Base-by-base conservation (phyloP, 2,329 filamentous ascomycete species). In the Aphanocladium album region DNA sequence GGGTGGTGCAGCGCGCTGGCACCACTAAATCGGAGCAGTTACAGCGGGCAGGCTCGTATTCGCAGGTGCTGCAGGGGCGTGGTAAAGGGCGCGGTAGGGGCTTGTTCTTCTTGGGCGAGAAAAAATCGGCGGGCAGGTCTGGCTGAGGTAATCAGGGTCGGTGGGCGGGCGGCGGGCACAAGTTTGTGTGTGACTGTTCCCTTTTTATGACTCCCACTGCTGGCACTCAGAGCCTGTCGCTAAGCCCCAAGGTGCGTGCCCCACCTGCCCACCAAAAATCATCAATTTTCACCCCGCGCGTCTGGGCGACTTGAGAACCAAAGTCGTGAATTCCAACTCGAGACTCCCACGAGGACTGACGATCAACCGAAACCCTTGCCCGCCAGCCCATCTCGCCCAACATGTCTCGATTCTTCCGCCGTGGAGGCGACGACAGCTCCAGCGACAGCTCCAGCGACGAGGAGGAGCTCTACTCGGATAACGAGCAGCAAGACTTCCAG, bases 321-420 rank as follows among this genome's bases (percentile, higher is more conserved):
- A 60, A 60, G 49, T 46, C 57, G 49, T 53, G 57, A 53, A 43
- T 35, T 46, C 12, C n/a, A 53, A 39, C 27, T 60, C 49, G 57
- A 60, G 57, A 60, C n/a, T 59, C 33, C 17, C 39, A 21, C 47
- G 56, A 59, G 43, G 37, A 55, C 51, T 50, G 52, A 60, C 58
- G 43, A 41, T 56, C n/a, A 43, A 41, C 21, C 50, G 43, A 19
- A 35, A 17, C 27, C 21, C 27, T 37, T 56, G 30, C 49, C 56
- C 19, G 46, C 54, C 49, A 53, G 60, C 30, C 57, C 49, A 62
- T 47, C 54, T 66, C 65, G 67, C 70, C 75, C 80, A 89, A 73
- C 64, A 95, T 93, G 90, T 98, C 95, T 84, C 90, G 92, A 81
- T 99, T 98, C 80, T 98, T 98, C 84, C 90, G 91, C 78, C 51